A percentile compares a stretch with the other conserved stretches of the same genome.
These are phyloP conservation scores for Linanthus parryae DNA, from an alignment of 148 eudicot species.

Conservation along the genomic window DNA sequence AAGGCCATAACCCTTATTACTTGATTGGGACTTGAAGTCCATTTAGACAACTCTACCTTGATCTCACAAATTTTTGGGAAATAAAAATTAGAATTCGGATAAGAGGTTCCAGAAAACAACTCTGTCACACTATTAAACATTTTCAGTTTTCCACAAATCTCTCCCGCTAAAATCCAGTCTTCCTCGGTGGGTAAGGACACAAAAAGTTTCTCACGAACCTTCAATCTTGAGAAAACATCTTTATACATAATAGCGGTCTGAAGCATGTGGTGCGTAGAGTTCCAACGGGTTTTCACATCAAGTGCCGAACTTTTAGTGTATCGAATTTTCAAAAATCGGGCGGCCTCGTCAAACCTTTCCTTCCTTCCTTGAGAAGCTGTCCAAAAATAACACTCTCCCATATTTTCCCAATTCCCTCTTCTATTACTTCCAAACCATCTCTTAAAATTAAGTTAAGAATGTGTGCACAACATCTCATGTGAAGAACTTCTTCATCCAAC, in stretches of 20 bases:
- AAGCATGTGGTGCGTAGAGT: not conserved
- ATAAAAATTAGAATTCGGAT: conserved; percentile 1
- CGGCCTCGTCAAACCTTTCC: not conserved
- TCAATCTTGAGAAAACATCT: conserved; percentile 8
- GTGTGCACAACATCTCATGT: conserved; percentile 19
- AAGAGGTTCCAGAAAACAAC: not conserved
- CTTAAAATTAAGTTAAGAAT: conserved; percentile 17
- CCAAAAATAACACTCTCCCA: conserved; percentile 20
- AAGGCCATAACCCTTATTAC: not conserved
- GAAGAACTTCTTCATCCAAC: conserved; percentile 5
- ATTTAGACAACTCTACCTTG: not conserved
- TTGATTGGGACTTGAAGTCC: not conserved
- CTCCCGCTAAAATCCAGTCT: conserved; percentile 10
- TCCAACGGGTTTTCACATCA: not conserved
- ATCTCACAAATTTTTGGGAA: conserved; percentile 8
- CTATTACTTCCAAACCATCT: conserved; percentile 21
- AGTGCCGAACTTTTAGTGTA: not conserved
- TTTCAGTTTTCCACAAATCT: conserved; percentile 11
- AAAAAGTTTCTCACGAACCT: not conserved
- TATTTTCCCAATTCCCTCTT: conserved; percentile 14
- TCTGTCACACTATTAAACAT: conserved; percentile 10
- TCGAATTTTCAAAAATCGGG: not conserved
- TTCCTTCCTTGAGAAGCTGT: not conserved
- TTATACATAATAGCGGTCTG: not conserved
- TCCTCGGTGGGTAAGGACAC: not conserved